These are phyloP conservation scores for Phaffomyces opuntiae DNA, from an alignment of 805 yeast species.

Conservation along the genomic window DNA sequence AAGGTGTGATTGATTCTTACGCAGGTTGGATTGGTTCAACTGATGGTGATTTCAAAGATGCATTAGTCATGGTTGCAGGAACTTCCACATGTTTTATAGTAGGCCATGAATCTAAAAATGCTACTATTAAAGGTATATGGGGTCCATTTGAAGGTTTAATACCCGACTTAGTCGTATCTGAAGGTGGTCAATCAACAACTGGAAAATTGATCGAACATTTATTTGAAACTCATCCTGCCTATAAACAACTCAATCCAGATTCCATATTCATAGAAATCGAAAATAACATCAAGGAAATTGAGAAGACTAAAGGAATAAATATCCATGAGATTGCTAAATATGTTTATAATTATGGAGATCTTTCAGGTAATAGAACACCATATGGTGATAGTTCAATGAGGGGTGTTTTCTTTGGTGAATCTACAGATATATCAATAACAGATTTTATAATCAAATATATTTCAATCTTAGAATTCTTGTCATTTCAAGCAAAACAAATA, in stretches of 20 bases:
- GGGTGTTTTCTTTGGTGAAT: slow-evolving; percentile 44
- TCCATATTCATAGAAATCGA: slow-evolving; percentile 22
- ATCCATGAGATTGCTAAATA: slow-evolving; percentile 27
- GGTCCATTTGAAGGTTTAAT: slow-evolving; percentile 45
- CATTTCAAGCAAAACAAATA: slow-evolving; percentile 41
- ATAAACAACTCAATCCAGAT: slow-evolving; percentile 6
- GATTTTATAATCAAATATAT: slow-evolving; percentile 38
- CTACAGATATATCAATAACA: slow-evolving; percentile 26
- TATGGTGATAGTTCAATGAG: slow-evolving; percentile 41
- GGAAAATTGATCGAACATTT: slow-evolving; percentile 46
- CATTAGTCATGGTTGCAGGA: slow-evolving; percentile 50
- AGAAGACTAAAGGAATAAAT: slow-evolving; percentile 8
- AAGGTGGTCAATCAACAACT: slow-evolving; percentile 54
- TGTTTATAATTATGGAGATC: slow-evolving; percentile 46
- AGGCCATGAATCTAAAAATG: slow-evolving; percentile 17
- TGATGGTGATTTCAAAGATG: slow-evolving; percentile 15
- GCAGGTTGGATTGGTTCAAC: slow-evolving; percentile 44
- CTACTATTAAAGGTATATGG: slow-evolving; percentile 43
- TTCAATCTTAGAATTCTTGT: slow-evolving; percentile 41
- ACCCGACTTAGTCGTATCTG: slow-evolving; percentile 30
- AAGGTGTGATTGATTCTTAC: slow-evolving; percentile 56
- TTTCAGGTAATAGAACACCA: slow-evolving; percentile 54
- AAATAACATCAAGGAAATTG: slow-evolving; percentile 10
- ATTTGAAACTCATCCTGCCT: slow-evolving; percentile 35
- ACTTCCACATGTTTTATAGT: slow-evolving; percentile 51